A percentile compares a stretch with the other conserved stretches of the same genome.
Conservation (phyloP, 179 eudicot genomes). For the Camellia oleifera region DNA sequence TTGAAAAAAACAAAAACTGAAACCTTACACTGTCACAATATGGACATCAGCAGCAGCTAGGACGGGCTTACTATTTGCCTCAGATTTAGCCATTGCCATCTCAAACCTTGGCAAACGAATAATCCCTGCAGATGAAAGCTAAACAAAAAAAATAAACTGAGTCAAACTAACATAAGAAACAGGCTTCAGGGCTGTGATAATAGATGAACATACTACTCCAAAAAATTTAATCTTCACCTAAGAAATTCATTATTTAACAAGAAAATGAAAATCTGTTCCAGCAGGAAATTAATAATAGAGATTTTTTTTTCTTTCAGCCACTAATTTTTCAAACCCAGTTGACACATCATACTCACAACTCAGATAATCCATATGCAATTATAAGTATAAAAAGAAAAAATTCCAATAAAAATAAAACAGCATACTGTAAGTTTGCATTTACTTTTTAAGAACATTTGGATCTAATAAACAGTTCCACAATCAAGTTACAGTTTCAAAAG, state of each 20-base stretch:
- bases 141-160: slow-evolving; percentile 20
- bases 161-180: slow-evolving; percentile 18
- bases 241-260: neutral
- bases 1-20: slow-evolving; percentile 9
- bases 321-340: neutral
- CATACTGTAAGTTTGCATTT: neutral
- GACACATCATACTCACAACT: neutral
- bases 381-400: neutral
- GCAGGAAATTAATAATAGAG: neutral
- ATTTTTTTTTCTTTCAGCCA: neutral
- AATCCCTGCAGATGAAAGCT: slow-evolving; percentile 90
- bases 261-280: neutral
- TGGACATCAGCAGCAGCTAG: slow-evolving; percentile 87
- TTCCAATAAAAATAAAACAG: neutral
- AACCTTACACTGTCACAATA: slow-evolving; percentile 76
- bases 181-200: slow-evolving; percentile 1
- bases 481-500: slow-evolving; percentile 6
- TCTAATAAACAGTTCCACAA: neutral
- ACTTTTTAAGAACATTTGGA: neutral
- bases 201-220: neutral
- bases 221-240: neutral
- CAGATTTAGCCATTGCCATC: slow-evolving; percentile 87
- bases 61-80: slow-evolving; percentile 75
- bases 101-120: slow-evolving; percentile 92
- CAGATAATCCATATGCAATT: neutral